These are phyloP conservation scores for Aspergillus hortae DNA, from an alignment of 2,329 filamentous ascomycete genomes.

Conservation along the genomic window DNA sequence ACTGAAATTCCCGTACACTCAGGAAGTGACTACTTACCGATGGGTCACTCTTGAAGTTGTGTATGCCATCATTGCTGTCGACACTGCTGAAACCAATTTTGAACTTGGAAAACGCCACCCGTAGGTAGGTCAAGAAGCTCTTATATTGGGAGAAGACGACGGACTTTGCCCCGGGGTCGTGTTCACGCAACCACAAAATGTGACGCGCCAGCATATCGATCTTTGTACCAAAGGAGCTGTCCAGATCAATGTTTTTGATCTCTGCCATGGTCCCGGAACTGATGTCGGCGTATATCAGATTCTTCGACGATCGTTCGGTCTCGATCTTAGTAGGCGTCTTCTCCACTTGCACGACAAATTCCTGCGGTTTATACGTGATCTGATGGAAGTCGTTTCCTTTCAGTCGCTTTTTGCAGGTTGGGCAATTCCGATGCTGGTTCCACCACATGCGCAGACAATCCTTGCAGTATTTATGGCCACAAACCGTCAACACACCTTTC, in stretches of 20 bases:
- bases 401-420: conserved; percentile 74
- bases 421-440: conserved; percentile 69
- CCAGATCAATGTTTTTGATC: conserved; percentile 77
- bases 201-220: conserved; percentile 80
- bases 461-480: conserved; percentile 89
- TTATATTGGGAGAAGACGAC: conserved; percentile 93
- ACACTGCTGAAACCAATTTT: conserved; percentile 72
- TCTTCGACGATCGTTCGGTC: conserved; percentile 30
- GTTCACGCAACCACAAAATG: conserved; percentile 76
- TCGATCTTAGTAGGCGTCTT: conserved; percentile 27
- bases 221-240: conserved; percentile 78
- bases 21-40: conserved; percentile 29
- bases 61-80: conserved; percentile 64
- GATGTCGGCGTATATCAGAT: conserved; percentile 73
- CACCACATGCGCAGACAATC: conserved; percentile 83
- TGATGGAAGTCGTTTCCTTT: conserved; percentile 69
- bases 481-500: conserved; percentile 60
- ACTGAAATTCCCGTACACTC: background rate
- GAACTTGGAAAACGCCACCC: conserved; percentile 65
- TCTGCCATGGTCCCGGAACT: conserved; percentile 67
- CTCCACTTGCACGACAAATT: conserved; percentile 64
- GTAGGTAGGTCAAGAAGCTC: conserved; percentile 73
- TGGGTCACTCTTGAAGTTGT: conserved; percentile 72
- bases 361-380: conserved; percentile 76
- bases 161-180: conserved; percentile 82